Conservation (phyloP, 208 protist species). For the Porcisia hertigi region DNA sequence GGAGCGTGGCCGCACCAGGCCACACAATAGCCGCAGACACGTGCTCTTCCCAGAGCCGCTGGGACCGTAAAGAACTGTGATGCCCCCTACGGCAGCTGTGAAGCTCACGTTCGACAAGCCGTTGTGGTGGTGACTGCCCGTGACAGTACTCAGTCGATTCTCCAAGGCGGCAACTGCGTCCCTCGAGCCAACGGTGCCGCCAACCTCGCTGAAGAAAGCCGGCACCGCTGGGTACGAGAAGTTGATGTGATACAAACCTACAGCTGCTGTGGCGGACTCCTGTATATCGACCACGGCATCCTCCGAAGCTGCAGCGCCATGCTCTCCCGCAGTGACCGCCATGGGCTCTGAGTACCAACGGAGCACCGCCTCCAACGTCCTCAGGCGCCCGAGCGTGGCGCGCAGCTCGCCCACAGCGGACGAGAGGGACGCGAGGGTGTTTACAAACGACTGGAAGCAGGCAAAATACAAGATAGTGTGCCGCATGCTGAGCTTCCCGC, state of each 20-base stretch:
- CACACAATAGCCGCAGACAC: slow-evolving; percentile 59
- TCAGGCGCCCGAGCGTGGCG: slow-evolving; percentile 48
- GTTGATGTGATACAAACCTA: slow-evolving; percentile 44
- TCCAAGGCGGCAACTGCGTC: slow-evolving; percentile 2
- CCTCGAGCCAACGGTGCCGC: neutral
- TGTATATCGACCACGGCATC: slow-evolving; percentile 10
- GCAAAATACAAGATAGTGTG: slow-evolving; percentile 80
- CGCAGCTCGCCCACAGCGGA: slow-evolving; percentile 38
- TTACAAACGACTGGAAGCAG: slow-evolving; percentile 65
- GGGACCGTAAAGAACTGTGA: slow-evolving; percentile 70
- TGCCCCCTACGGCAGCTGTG: slow-evolving; percentile 30
- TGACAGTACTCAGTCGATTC: neutral
- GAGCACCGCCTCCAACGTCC: slow-evolving; percentile 48
- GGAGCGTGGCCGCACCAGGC: slow-evolving; percentile 45
- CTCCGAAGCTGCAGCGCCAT: neutral
- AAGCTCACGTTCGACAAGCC: slow-evolving; percentile 51
- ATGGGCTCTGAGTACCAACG: slow-evolving; percentile 59
- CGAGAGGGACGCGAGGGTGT: slow-evolving; percentile 38
- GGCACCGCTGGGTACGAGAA: slow-evolving; percentile 61
- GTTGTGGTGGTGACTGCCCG: slow-evolving; percentile 13
- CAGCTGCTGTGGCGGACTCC: slow-evolving; percentile 17
- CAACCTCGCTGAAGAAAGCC: slow-evolving; percentile 39
- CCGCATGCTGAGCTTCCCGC: slow-evolving; percentile 49
- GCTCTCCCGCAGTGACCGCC: neutral
- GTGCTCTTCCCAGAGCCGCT: slow-evolving; percentile 86